Percentiles rank a stretch among this genome's conserved stretches.
phyloP scores from a whole-genome alignment of 2,329 filamentous ascomycete species.

The Fusarium mexicanum region DNA sequence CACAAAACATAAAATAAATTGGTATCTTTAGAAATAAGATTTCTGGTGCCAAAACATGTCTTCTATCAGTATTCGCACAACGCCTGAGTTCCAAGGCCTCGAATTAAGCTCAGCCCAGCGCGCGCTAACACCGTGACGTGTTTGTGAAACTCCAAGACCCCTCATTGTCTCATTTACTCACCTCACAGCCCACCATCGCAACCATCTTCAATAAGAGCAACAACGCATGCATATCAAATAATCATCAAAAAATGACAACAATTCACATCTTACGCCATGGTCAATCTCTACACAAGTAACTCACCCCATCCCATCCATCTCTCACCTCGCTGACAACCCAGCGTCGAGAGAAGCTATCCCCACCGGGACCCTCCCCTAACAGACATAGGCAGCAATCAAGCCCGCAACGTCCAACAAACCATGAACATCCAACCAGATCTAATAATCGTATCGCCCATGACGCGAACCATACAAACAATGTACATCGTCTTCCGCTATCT shows the following conservation, averaged over 20 bases:
- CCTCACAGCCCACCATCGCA: background rate
- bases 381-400: conserved; percentile 18
- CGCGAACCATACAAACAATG: conserved; percentile 35
- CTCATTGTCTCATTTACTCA: background rate
- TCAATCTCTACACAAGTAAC: conserved; percentile 24
- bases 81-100: background rate
- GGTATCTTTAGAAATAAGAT: fast-evolving
- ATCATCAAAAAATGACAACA: background rate
- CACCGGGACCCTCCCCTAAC: conserved; percentile 30
- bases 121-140: background rate
- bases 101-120: background rate
- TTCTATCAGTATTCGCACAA: no score
- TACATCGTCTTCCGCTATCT: conserved; percentile 28
- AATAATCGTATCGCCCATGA: conserved; percentile 27
- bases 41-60: no score
- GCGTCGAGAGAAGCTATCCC: conserved; percentile 31
- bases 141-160: background rate
- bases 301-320: fast-evolving
- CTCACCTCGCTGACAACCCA: background rate
- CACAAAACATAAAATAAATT: no score
- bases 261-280: conserved; percentile 31
- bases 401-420: background rate
- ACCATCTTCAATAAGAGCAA: background rate
- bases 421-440: conserved; percentile 4
- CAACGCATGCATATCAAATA: background rate